phyloP scores from a whole-genome alignment of 345 rosid genomes.

The Corymbia maculata region DNA sequence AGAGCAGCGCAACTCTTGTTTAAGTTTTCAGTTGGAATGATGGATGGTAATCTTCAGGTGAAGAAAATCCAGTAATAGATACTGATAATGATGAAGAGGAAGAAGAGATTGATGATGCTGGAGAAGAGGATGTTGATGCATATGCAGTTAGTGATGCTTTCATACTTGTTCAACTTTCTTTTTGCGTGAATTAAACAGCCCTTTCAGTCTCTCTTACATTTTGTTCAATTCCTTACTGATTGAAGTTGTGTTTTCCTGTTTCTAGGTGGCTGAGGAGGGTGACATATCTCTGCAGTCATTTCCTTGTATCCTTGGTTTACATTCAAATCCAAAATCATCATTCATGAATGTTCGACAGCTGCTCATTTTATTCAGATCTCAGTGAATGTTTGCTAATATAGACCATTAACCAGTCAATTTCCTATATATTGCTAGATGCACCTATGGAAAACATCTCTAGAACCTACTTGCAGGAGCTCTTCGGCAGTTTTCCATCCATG shows the following conservation, averaged over 20 bases:
- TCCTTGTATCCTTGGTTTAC: constrained; percentile 62
- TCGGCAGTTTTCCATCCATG: constrained; percentile 62
- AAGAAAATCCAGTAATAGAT: constrained; percentile 15
- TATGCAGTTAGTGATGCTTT: constrained; percentile 18
- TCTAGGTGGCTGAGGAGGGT: constrained; percentile 51
- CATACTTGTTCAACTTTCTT: constrained; percentile 39
- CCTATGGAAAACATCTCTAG: constrained; percentile 68
- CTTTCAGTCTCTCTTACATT: background rate
- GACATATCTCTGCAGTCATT: constrained; percentile 37
- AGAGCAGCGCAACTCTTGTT: background rate
- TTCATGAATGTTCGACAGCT: background rate
- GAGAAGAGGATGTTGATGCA: constrained; percentile 54
- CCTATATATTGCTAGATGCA: constrained; percentile 39
- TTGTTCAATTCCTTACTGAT: background rate
- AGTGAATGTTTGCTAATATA: background rate
- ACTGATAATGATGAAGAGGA: constrained; percentile 34
- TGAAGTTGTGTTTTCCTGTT: background rate
- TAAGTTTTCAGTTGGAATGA: background rate
- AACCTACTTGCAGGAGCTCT: constrained; percentile 78
- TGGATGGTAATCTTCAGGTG: background rate
- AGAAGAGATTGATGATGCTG: constrained; percentile 41
- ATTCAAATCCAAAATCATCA: background rate
- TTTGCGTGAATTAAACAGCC: background rate
- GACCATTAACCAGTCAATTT: constrained; percentile 6
- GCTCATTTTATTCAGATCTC: background rate